A percentile compares a stretch with the other conserved stretches of the same genome.
Conservation (phyloP, 257 asterid species). For the Eustoma russellianum region DNA sequence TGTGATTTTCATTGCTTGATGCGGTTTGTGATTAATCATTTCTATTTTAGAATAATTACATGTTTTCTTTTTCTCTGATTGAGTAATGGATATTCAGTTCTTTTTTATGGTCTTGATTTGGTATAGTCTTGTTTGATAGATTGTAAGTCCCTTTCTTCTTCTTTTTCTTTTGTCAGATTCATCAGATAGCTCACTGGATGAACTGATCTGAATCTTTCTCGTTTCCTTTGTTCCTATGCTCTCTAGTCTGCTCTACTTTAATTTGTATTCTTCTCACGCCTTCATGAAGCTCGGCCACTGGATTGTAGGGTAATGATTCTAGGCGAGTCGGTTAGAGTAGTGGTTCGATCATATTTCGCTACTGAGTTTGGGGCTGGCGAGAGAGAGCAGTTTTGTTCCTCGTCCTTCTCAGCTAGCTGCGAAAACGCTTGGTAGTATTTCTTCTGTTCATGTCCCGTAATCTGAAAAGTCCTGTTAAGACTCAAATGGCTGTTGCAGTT, state of each 20-base stretch:
- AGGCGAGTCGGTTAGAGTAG: constrained; percentile 14
- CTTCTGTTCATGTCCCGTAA: constrained; percentile 65
- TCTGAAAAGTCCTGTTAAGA: constrained; percentile 81
- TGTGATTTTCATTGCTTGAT: not conserved
- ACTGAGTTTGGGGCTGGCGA: constrained; percentile 52
- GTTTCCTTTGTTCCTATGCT: constrained; percentile 17
- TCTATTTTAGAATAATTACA: not conserved
- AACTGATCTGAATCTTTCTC: constrained; percentile 18
- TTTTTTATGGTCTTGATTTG: constrained; percentile 4
- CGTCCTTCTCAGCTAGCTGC: constrained; percentile 52
- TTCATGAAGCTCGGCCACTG: constrained; percentile 15
- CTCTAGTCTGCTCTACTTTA: constrained; percentile 6
- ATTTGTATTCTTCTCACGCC: not conserved
- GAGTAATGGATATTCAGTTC: not conserved
- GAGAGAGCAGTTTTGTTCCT: constrained; percentile 38
- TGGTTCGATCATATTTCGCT: constrained; percentile 32
- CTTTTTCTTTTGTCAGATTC: constrained; percentile 10
- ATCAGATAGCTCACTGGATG: constrained; percentile 49
- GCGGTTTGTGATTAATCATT: not conserved
- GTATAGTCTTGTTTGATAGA: constrained; percentile 18
- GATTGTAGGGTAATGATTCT: constrained; percentile 41
- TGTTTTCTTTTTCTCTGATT: not conserved
- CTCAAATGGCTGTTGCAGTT: constrained; percentile 93
- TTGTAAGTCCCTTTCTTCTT: constrained; percentile 8
- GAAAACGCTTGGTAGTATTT: constrained; percentile 20